A percentile compares a stretch with the other conserved stretches of the same genome.
Evolutionary conservation across 2,329 filamentous ascomycete species (phyloP).

Genomic region (Escovopsis sp.): DNA sequence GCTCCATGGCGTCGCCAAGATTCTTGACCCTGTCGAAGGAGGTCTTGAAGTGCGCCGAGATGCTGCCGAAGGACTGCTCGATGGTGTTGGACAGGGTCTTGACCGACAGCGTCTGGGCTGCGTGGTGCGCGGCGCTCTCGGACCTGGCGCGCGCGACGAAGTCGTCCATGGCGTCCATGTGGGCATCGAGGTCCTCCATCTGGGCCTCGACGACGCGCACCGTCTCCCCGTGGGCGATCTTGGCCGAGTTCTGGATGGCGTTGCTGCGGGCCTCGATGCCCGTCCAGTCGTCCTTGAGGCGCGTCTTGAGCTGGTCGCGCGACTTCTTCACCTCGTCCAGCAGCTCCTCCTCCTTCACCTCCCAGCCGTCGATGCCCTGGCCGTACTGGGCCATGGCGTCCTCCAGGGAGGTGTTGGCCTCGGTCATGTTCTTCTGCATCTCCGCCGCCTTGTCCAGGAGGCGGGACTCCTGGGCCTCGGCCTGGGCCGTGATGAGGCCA

Average conservation of each 20-base stretch:
- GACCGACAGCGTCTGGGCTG: constrained; percentile 53
- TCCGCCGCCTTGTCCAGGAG: constrained; percentile 47
- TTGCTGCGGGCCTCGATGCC: constrained; percentile 65
- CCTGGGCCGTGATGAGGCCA: constrained; percentile 59
- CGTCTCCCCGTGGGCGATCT: constrained; percentile 80
- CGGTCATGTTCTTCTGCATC: constrained; percentile 48
- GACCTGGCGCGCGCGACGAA: constrained; percentile 72
- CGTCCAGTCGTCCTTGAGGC: constrained; percentile 76
- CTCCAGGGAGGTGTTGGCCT: constrained; percentile 51
- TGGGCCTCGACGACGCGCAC: constrained; percentile 82
- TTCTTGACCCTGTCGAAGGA: constrained; percentile 53
- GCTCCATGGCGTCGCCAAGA: constrained; percentile 53
- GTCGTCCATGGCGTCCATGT: constrained; percentile 81
- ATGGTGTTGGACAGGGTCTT: constrained; percentile 51
- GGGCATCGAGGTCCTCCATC: constrained; percentile 70
- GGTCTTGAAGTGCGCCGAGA: constrained; percentile 54
- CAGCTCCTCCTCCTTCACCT: constrained; percentile 50
- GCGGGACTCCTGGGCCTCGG: constrained; percentile 57
- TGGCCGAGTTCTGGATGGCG: constrained; percentile 71
- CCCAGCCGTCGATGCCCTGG: constrained; percentile 61
- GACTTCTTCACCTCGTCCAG: constrained; percentile 58
- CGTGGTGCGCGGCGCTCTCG: constrained; percentile 67
- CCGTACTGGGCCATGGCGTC: constrained; percentile 51
- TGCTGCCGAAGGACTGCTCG: constrained; percentile 55
- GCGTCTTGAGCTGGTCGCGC: constrained; percentile 63